Percentiles rank a stretch among this genome's conserved stretches.
These are phyloP conservation scores for Herpotrichia juniperi DNA, from an alignment of 2,329 filamentous ascomycete genomes.

Conservation along the genomic window DNA sequence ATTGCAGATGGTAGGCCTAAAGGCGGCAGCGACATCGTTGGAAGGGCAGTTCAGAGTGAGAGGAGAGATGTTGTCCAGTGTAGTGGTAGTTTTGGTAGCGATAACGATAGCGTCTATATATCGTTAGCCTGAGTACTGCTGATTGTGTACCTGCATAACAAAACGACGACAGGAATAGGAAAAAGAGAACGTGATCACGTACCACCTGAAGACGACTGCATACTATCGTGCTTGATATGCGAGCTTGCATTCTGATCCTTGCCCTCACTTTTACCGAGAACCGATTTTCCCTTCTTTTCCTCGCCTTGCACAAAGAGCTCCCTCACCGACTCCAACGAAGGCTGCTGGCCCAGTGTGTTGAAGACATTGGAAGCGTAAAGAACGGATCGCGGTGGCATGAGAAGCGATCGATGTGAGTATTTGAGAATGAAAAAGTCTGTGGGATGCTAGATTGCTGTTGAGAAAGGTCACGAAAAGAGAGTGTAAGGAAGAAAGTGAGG, in stretches of 20 bases:
- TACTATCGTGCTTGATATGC: conserved; percentile 26
- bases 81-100: not conserved
- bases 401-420: conserved; percentile 1
- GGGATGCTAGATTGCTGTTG: not conserved
- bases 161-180: not conserved
- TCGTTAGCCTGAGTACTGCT: not conserved
- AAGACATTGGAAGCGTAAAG: conserved; percentile 47
- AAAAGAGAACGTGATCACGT: conserved; percentile 5
- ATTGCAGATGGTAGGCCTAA: not conserved
- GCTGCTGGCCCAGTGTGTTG: conserved; percentile 32
- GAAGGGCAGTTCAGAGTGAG: not conserved
- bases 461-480: conserved; percentile 14
- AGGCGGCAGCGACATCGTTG: not conserved
- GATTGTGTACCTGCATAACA: not conserved
- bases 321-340: conserved; percentile 25
- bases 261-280: not conserved
- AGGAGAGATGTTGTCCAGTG: not conserved
- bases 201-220: conserved; percentile 29
- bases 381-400: conserved; percentile 44
- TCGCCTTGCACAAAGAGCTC: conserved; percentile 13
- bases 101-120: conserved; percentile 1
- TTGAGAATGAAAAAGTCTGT: not conserved
- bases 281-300: conserved; percentile 17
- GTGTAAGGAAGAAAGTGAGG: conserved; percentile 6
- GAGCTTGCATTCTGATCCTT: not conserved